Conservation (phyloP, 1,139 yeast species). For the Candida sp. region DNA sequence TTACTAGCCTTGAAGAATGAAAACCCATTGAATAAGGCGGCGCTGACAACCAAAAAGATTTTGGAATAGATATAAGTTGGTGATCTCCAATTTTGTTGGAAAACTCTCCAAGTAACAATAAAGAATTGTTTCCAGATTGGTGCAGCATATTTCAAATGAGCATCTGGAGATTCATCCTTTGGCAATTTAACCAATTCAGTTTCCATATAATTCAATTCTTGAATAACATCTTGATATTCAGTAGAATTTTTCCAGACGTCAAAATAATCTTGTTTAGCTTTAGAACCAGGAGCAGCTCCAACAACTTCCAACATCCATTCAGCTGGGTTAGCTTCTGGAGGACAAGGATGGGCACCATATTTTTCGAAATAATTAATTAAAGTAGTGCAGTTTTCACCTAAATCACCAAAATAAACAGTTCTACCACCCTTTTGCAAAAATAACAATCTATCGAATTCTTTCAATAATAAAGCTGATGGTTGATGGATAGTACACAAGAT, state of each 20-base stretch:
- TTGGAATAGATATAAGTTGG: constrained; percentile 39
- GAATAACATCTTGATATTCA: constrained; percentile 19
- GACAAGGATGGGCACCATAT: constrained; percentile 48
- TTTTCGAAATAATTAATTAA: constrained; percentile 55
- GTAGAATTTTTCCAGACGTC: constrained; percentile 31
- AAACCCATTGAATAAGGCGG: constrained; percentile 48
- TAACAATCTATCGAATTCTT: constrained; percentile 33
- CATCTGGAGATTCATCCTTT: constrained; percentile 18
- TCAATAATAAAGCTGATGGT: constrained; percentile 36
- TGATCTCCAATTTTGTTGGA: constrained; percentile 42
- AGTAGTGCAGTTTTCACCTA: constrained; percentile 50
- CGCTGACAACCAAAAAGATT: constrained; percentile 28
- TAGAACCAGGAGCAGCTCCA: constrained; percentile 36
- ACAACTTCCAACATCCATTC: constrained; percentile 59
- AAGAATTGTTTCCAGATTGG: constrained; percentile 22
- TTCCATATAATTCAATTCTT: constrained; percentile 27
- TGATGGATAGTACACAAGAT: constrained; percentile 43
- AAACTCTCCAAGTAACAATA: constrained; percentile 21
- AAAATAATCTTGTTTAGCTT: constrained; percentile 29
- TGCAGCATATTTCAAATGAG: constrained; percentile 22
- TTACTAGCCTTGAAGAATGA: constrained; percentile 32
- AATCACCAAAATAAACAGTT: constrained; percentile 67
- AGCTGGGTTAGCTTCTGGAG: constrained; percentile 47
- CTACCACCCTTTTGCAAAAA: constrained; percentile 47
- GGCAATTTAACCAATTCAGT: constrained; percentile 25